Conservation (phyloP, 257 asterid species). For the Solanum lycopersicoides region DNA sequence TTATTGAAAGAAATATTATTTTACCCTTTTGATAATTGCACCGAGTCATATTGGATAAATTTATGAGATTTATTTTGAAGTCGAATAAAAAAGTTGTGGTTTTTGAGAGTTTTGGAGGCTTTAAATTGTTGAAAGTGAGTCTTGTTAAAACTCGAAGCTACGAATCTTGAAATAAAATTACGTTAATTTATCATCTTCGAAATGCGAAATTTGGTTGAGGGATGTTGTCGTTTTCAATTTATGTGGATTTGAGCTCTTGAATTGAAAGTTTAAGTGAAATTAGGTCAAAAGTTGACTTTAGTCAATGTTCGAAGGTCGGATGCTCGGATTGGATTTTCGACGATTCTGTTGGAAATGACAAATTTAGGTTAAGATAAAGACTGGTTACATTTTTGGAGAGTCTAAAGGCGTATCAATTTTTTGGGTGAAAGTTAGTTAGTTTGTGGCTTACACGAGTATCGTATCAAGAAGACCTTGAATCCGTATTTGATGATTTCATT, state of each 20-base stretch:
- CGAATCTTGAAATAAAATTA: neutral
- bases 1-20: too few species aligned
- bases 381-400: neutral
- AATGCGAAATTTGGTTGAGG: neutral
- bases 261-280: neutral
- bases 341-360: neutral
- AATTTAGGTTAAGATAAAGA: neutral
- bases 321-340: neutral
- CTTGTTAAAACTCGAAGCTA: neutral
- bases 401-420: neutral
- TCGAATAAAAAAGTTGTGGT: neutral
- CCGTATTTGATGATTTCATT: neutral
- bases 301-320: neutral
- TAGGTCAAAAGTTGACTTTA: too few species aligned
- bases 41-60: neutral
- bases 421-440: neutral
- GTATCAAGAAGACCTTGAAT: neutral
- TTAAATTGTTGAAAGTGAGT: neutral
- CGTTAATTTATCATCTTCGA: neutral
- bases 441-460: neutral
- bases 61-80: too few species aligned
- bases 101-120: neutral
- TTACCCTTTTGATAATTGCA: neutral
- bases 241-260: neutral
- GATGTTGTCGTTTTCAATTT: neutral